Evolutionary conservation across 1,284 basidiomycete genomes (phyloP).

Genomic region (Leccinum holopus): DNA sequence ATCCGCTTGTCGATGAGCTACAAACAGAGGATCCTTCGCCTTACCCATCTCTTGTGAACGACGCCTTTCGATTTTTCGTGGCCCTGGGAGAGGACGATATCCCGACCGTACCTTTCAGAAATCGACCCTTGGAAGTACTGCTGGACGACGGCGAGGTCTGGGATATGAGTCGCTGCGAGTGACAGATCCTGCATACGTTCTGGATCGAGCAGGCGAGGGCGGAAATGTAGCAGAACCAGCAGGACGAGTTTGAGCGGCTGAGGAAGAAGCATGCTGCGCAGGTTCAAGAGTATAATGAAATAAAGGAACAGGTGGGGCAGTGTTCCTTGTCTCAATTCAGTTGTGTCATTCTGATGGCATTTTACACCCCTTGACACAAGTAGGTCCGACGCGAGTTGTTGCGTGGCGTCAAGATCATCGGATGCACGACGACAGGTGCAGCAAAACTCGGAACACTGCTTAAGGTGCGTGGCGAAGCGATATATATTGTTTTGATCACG

Average conservation of each 20-base stretch:
- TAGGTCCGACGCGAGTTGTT: slow-evolving; percentile 43
- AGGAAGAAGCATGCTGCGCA: slow-evolving; percentile 33
- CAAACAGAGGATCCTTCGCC: slow-evolving; percentile 34
- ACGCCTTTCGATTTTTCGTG: slow-evolving; percentile 36
- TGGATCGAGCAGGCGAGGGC: slow-evolving; percentile 37
- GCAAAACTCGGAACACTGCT: slow-evolving; percentile 60
- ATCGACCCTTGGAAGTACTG: slow-evolving; percentile 40
- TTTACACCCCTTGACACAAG: not conserved
- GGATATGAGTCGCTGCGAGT: slow-evolving; percentile 44
- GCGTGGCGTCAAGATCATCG: slow-evolving; percentile 58
- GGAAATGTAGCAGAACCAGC: slow-evolving; percentile 33
- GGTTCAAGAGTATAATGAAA: slow-evolving; percentile 34
- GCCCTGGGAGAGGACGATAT: slow-evolving; percentile 32
- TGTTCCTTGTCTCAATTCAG: slow-evolving; percentile 15
- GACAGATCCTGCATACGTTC: slow-evolving; percentile 36
- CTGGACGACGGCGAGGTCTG: slow-evolving; percentile 41
- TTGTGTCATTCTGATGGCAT: not conserved
- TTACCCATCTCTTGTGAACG: slow-evolving; percentile 14
- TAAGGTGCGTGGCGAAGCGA: slow-evolving; percentile 40
- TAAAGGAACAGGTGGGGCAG: slow-evolving; percentile 37
- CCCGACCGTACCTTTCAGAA: slow-evolving; percentile 36
- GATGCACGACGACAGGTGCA: slow-evolving; percentile 72
- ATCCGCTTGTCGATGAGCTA: slow-evolving; percentile 1
- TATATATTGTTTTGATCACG: not conserved
- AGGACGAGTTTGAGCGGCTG: slow-evolving; percentile 39